Evolutionary conservation across 164 flowering plant species (phyloP).

Genomic region (Berberis vulgaris): DNA sequence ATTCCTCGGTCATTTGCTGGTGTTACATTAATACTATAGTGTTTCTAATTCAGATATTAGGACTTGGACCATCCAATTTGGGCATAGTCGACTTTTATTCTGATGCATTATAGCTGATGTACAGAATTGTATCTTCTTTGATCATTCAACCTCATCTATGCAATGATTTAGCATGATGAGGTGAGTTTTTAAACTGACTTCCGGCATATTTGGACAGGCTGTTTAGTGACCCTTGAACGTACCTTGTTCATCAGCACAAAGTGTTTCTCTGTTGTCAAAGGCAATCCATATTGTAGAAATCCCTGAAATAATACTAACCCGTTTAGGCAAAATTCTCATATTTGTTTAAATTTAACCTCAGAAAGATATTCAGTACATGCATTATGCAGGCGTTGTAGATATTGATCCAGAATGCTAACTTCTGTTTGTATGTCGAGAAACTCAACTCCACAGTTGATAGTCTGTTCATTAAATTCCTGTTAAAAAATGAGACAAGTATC

Average conservation of each 20-base stretch:
- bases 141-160: too few species aligned
- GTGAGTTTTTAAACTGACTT: too few species aligned
- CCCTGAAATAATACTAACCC: conserved; percentile 40
- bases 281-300: conserved; percentile 81
- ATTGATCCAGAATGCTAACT: conserved; percentile 93
- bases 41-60: too few species aligned
- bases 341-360: conserved; percentile 3
- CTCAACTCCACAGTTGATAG: conserved; percentile 53
- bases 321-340: not conserved
- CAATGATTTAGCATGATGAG: too few species aligned
- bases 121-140: too few species aligned
- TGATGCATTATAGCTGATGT: too few species aligned
- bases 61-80: too few species aligned
- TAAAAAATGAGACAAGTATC: conserved; percentile 3
- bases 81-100: too few species aligned
- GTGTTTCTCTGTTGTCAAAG: conserved; percentile 59
- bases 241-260: conserved; percentile 78
- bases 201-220: not conserved
- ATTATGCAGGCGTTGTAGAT: conserved; percentile 80
- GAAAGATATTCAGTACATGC: conserved; percentile 56
- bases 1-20: too few species aligned
- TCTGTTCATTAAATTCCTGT: conserved; percentile 57
- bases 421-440: conserved; percentile 69
- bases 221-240: not conserved
- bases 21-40: too few species aligned